Percentiles rank a stretch among this genome's conserved stretches.
phyloP scores from a whole-genome alignment of 1,284 basidiomycete species.

The Fomitopsis pinicola region DNA sequence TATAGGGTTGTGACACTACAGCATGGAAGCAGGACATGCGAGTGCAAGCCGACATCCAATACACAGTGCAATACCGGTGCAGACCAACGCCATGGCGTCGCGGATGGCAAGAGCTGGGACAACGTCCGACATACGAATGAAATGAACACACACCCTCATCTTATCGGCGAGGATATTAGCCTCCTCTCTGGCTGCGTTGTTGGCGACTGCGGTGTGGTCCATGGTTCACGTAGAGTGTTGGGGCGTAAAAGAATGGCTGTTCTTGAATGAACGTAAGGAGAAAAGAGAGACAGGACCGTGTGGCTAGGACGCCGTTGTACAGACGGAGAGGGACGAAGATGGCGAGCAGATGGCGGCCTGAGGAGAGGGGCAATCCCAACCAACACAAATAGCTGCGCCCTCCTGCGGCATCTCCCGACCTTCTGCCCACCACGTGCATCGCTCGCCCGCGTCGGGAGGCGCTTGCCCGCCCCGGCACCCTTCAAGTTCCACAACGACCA shows the following conservation, averaged over 20 bases:
- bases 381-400: constrained; percentile 10
- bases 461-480: not conserved
- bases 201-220: constrained; percentile 29
- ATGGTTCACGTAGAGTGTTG: constrained; percentile 19
- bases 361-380: constrained; percentile 10
- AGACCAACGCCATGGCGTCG: not conserved
- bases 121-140: not conserved
- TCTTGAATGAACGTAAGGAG: constrained; percentile 29
- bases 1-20: not conserved
- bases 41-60: not conserved
- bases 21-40: not conserved
- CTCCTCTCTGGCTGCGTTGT: constrained; percentile 24
- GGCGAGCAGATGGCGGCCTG: constrained; percentile 27
- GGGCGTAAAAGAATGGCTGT: constrained; percentile 35
- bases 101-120: not conserved
- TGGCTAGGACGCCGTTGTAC: constrained; percentile 20
- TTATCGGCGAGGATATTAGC: constrained; percentile 27
- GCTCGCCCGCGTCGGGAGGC: not conserved
- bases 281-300: constrained; percentile 34
- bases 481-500: not conserved
- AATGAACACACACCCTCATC: constrained; percentile 26
- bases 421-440: not conserved
- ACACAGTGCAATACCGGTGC: not conserved
- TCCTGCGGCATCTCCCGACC: constrained; percentile 10
- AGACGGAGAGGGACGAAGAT: constrained; percentile 24